A percentile compares a stretch with the other conserved stretches of the same genome.
phyloP scores from a whole-genome alignment of 441 rosid species.

The Rhodomyrtus psidioides region DNA sequence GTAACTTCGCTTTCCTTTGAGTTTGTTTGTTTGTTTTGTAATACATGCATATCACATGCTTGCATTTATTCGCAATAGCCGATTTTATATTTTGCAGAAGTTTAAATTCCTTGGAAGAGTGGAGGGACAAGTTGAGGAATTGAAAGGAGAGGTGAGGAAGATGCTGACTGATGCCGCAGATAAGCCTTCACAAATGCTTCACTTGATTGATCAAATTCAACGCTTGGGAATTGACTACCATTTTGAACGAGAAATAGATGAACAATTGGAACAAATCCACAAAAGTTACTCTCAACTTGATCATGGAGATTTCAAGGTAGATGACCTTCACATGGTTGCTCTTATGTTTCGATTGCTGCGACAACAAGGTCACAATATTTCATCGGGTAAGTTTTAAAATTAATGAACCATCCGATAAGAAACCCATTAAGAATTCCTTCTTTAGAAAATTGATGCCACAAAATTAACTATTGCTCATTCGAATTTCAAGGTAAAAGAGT shows the following conservation, averaged over 20 bases:
- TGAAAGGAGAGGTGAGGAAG: background rate
- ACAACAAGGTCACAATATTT: background rate
- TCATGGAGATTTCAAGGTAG: background rate
- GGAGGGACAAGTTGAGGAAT: background rate
- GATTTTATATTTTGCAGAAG: background rate
- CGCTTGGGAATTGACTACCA: background rate
- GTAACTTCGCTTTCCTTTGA: background rate
- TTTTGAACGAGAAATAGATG: background rate
- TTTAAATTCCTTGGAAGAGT: background rate
- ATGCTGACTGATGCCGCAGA: background rate
- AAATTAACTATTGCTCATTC: background rate
- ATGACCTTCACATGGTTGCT: background rate
- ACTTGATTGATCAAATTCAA: background rate
- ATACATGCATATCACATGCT: background rate
- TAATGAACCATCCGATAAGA: background rate
- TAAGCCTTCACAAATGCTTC: background rate
- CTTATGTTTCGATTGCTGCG: background rate
- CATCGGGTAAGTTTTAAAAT: background rate
- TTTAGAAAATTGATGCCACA: background rate
- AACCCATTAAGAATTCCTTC: background rate
- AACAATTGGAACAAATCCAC: background rate
- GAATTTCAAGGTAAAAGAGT: background rate
- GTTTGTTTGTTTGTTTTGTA: background rate
- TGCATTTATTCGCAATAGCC: background rate
- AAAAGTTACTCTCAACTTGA: background rate